phyloP scores from a whole-genome alignment of 257 asterid species.

The Rehmannia glutinosa region DNA sequence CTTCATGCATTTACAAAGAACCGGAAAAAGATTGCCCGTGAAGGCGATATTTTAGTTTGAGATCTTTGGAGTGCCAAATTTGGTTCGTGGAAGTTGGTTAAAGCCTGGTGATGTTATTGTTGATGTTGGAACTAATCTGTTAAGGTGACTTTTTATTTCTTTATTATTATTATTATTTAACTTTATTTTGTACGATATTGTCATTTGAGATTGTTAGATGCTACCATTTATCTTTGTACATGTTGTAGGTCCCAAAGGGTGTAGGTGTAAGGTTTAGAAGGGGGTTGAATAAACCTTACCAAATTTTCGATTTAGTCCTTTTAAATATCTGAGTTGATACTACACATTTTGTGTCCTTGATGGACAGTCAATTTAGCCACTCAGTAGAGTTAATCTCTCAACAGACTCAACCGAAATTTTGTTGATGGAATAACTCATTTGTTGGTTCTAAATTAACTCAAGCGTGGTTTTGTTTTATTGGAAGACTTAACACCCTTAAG shows the following conservation, averaged over 20 bases:
- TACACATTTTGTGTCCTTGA: too few relatives aligned
- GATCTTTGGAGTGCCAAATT: slow-evolving; percentile 86
- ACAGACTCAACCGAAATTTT: too few relatives aligned
- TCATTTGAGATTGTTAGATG: not conserved
- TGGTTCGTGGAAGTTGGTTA: slow-evolving; percentile 84
- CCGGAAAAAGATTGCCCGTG: slow-evolving; percentile 61
- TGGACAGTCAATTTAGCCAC: too few relatives aligned
- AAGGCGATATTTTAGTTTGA: slow-evolving; percentile 77
- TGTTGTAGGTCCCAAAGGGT: not conserved
- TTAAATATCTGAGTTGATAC: too few relatives aligned
- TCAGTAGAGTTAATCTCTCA: too few relatives aligned
- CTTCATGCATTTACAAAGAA: slow-evolving; percentile 58
- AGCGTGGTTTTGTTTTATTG: too few relatives aligned
- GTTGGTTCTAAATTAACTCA: too few relatives aligned
- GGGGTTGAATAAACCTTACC: too few relatives aligned
- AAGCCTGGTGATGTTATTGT: slow-evolving; percentile 84
- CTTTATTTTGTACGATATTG: not conserved
- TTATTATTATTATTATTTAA: not conserved
- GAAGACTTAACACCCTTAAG: too few relatives aligned
- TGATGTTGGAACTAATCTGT: slow-evolving; percentile 83
- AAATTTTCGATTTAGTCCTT: too few relatives aligned
- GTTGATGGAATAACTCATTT: too few relatives aligned
- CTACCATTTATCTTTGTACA: not conserved
- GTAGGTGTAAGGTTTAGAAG: too few relatives aligned
- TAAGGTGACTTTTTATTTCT: slow-evolving; percentile 41